phyloP scores from a whole-genome alignment of 257 asterid genomes.

The Plantago elongata region DNA sequence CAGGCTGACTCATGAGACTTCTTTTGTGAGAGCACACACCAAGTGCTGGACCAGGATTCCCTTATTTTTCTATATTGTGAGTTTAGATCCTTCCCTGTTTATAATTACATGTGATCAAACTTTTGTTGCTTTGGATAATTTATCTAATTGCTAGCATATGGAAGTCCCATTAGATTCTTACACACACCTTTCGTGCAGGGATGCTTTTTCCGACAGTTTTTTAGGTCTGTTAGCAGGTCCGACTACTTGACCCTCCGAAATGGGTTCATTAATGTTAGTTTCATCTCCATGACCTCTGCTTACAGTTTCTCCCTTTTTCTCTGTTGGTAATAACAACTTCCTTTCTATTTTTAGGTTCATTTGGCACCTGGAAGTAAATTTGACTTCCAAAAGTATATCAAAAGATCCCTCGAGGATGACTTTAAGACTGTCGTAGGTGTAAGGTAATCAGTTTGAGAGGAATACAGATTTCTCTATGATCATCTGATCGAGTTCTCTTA shows the following conservation, averaged over 20 bases:
- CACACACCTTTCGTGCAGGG: slow-evolving; percentile 47
- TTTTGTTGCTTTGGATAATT: not conserved
- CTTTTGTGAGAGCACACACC: slow-evolving; percentile 89
- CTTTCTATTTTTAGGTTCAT: slow-evolving; percentile 50
- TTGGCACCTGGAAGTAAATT: slow-evolving; percentile 94
- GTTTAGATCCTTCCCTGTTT: slow-evolving; percentile 19
- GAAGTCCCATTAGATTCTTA: not conserved
- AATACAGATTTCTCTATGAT: not conserved
- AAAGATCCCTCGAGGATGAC: slow-evolving; percentile 91
- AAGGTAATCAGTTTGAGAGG: slow-evolving; percentile 43
- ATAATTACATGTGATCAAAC: not conserved
- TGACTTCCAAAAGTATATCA: slow-evolving; percentile 89
- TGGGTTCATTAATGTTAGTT: slow-evolving; percentile 82
- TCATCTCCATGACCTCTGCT: not conserved
- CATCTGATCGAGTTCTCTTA: not conserved
- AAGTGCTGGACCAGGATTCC: slow-evolving; percentile 91
- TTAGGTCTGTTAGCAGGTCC: slow-evolving; percentile 72
- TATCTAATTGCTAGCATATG: not conserved
- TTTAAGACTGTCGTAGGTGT: slow-evolving; percentile 88
- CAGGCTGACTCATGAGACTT: slow-evolving; percentile 89
- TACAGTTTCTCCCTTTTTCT: not conserved
- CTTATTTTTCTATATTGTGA: slow-evolving; percentile 68
- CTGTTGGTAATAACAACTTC: not conserved
- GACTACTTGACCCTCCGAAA: slow-evolving; percentile 89
- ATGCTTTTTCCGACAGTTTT: slow-evolving; percentile 85